phyloP scores from a whole-genome alignment of 106 monocot genomes.

The Dactylorhiza incarnata region DNA sequence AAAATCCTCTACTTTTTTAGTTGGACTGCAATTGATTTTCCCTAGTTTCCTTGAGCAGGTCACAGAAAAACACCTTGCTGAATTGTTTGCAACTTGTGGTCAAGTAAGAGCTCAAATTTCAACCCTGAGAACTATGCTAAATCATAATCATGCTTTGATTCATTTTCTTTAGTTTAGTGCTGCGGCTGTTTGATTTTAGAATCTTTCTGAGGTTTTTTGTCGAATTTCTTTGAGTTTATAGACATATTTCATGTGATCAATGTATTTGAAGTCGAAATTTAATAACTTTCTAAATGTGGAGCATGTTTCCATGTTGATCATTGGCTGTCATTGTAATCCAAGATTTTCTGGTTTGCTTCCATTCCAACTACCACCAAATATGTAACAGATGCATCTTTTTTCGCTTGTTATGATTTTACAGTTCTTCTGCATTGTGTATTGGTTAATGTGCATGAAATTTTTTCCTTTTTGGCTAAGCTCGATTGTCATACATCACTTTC shows the following conservation, averaged over 20 bases:
- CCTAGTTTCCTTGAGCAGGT: slow-evolving; percentile 16
- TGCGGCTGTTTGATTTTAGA: not conserved
- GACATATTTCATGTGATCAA: not conserved
- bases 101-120: slow-evolving; percentile 30
- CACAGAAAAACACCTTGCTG: slow-evolving; percentile 60
- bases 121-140: not conserved
- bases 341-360: not conserved
- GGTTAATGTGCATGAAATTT: too few species aligned
- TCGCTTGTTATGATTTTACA: too few species aligned
- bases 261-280: not conserved
- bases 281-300: not conserved
- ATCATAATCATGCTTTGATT: not conserved
- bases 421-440: too few species aligned
- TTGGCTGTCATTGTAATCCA: too few species aligned
- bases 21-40: not conserved
- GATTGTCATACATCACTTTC: too few species aligned
- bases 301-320: not conserved
- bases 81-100: slow-evolving; percentile 37
- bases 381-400: too few species aligned
- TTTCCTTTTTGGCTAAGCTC: too few species aligned
- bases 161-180: not conserved
- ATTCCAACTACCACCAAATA: not conserved
- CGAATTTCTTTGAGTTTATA: not conserved
- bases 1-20: not conserved
- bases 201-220: not conserved